Base-by-base conservation (phyloP, 2,329 filamentous ascomycete species). In the Penicillium janthinellum region DNA sequence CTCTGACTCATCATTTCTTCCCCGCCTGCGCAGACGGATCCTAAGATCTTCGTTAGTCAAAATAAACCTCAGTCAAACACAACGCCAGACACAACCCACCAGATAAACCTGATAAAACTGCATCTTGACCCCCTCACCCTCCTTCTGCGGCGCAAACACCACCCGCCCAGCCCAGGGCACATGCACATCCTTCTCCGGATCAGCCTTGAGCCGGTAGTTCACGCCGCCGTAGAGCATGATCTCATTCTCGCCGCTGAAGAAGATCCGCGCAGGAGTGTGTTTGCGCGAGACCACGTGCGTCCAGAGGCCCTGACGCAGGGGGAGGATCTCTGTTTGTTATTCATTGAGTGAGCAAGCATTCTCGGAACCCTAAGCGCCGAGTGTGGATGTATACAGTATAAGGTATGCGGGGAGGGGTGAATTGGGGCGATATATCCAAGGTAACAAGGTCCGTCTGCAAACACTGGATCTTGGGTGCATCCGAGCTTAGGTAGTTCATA, bases 41-140 rank as follows among this genome's bases (percentile, higher is more conserved):
- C 73, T 75, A 66, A 7, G 51, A 28, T 7, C 12, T 6, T 3
- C 22, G 12, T 63, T 17, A 63, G 62, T 22, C 62, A 52, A 52
- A 45, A n/a, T 58, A 15, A 5, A 8, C 25, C 56, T 31, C 15
- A n/a, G 25, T 11, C 49, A 14, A 14, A 20, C 11, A 7, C n/a
- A 25, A 15, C 45, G 38, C 37, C 11, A 38, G 50, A 39, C 48
- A 20, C 52, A 39, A 70, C 75, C 25, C 59, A 77, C 75, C 71
- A 77, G 62, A 61, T 77, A 77, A 59, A 77, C 75, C 64, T 77
- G 75, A 69, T 77, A 77, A 61, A 75, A 77, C 62, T 58, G 68
- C 74, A 77, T 77, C 64, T 69, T 76, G 17, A 72, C 55, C 44
- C 49, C 66, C 44, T 64, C 66, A 1, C 61, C 63, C 20, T 64